phyloP scores from a whole-genome alignment of 805 yeast genomes.

The Hanseniaspora hatyaiensis region DNA sequence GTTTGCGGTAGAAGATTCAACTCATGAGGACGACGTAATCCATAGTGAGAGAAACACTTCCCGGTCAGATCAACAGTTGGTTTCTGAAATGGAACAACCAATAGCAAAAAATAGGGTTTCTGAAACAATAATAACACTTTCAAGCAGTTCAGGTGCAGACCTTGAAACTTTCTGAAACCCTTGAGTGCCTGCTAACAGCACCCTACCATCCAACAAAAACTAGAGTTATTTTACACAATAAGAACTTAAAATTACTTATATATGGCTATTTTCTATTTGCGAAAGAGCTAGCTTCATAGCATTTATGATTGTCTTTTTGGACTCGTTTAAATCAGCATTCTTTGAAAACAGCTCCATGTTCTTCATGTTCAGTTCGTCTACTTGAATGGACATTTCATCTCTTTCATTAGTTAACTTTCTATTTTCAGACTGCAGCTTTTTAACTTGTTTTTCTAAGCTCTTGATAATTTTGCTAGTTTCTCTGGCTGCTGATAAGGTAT shows the following conservation, averaged over 20 bases:
- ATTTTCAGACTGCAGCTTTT: neutral
- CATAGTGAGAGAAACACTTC: too few relatives aligned
- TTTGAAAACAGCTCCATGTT: constrained; percentile 6
- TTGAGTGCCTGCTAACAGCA: too few relatives aligned
- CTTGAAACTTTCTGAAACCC: too few relatives aligned
- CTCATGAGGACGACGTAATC: neutral
- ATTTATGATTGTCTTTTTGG: constrained; percentile 4
- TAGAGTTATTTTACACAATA: too few relatives aligned
- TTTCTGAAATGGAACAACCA: neutral
- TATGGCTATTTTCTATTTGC: constrained; percentile 13
- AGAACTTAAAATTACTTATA: too few relatives aligned
- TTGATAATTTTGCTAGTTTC: constrained; percentile 8
- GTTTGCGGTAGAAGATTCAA: too few relatives aligned
- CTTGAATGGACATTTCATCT: neutral
- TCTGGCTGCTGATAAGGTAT: constrained; percentile 8
- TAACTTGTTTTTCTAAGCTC: constrained; percentile 4
- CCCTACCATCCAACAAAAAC: too few relatives aligned
- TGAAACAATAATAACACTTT: neutral
- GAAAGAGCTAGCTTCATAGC: constrained; percentile 13
- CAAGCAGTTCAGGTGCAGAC: too few relatives aligned
- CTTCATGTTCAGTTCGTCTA: constrained; percentile 9
- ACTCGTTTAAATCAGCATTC: neutral
- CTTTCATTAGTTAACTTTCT: neutral
- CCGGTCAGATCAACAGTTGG: too few relatives aligned
- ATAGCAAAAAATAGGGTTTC: neutral